Conservation (phyloP, 2,329 filamentous ascomycete species). For the Coniochaeta prunicola region DNA sequence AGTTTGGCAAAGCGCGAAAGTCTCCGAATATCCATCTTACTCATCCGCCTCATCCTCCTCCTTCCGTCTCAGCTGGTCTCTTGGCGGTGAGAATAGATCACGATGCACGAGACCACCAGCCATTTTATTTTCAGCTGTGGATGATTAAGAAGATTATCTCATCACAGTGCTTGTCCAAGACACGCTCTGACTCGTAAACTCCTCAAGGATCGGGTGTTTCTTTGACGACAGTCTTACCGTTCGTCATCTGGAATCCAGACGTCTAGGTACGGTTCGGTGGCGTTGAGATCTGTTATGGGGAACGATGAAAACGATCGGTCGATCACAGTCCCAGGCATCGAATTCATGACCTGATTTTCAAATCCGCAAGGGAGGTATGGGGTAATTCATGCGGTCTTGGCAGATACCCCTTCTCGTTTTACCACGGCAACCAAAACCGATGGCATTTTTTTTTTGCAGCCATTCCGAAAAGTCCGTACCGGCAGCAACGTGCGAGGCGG, state of each 20-base stretch:
- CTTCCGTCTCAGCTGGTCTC: background rate
- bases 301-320: background rate
- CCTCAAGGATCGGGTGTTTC: background rate
- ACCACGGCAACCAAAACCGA: background rate
- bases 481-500: background rate
- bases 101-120: background rate
- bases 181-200: background rate
- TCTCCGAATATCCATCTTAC: background rate
- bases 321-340: background rate
- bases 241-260: background rate
- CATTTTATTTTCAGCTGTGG: background rate
- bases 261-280: background rate
- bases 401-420: background rate
- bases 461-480: background rate
- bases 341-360: background rate
- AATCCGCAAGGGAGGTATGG: background rate
- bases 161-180: background rate
- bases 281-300: background rate
- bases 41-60: background rate
- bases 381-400: background rate
- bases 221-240: background rate
- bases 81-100: background rate
- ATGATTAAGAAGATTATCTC: background rate
- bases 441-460: background rate
- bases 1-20: background rate